Conservation (phyloP, 1,139 yeast species). For the Martiniozyma asiatica region DNA sequence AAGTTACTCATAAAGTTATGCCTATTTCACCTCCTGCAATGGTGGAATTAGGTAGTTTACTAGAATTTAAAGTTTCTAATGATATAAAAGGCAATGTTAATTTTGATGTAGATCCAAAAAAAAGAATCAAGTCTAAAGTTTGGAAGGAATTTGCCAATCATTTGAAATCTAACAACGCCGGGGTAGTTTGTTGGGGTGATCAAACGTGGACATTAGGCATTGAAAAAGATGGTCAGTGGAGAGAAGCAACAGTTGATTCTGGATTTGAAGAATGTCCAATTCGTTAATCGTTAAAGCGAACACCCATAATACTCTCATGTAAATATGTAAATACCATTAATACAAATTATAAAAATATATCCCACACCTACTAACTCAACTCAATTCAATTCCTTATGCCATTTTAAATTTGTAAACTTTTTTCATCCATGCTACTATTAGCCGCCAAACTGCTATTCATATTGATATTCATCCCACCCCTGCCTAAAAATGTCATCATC, state of each 20-base stretch:
- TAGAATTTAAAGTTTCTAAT: conserved; percentile 23
- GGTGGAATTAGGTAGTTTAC: conserved; percentile 22
- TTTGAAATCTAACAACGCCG: conserved; percentile 23
- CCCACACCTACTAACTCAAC: too few species aligned
- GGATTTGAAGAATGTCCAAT: conserved; percentile 2
- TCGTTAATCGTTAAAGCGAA: too few species aligned
- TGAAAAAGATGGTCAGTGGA: neutral
- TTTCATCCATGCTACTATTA: too few species aligned
- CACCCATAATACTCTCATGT: too few species aligned
- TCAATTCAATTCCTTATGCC: too few species aligned
- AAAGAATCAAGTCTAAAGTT: conserved; percentile 25
- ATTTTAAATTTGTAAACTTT: too few species aligned
- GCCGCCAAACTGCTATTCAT: too few species aligned
- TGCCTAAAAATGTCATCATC: conserved; percentile 70
- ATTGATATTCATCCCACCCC: conserved; percentile 80
- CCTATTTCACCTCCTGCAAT: conserved; percentile 22
- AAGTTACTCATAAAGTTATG: conserved; percentile 19
- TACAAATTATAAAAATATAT: too few species aligned
- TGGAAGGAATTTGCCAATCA: conserved; percentile 26
- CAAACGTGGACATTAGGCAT: neutral
- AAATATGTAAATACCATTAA: too few species aligned
- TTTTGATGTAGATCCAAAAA: conserved; percentile 12
- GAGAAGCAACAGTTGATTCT: neutral
- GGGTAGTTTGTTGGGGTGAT: conserved; percentile 19
- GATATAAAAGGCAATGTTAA: conserved; percentile 1